Evolutionary conservation across 2,329 filamentous ascomycete species (phyloP), one percentile per base, ranked within the genome.

Genomic region (Colletotrichum chrysophilum): DNA sequence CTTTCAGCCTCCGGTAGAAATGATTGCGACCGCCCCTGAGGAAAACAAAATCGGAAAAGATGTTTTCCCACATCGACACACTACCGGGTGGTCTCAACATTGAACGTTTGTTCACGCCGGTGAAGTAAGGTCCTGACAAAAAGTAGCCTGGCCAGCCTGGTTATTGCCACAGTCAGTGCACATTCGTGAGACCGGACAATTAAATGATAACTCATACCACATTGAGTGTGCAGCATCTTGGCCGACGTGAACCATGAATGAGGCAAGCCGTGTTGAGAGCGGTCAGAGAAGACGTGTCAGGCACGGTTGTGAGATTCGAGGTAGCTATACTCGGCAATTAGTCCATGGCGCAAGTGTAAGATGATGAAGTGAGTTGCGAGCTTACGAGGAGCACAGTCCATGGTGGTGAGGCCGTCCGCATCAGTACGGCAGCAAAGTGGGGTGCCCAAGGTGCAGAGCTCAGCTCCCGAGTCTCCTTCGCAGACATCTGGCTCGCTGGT

Each of bases 331-430:
- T 18, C 0, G 13, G 10, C 4, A 5, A 13, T 21, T 32, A 67
- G 48, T 21, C 14, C n/a, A 7, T 38, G 36, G 36, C 36, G 8
- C 36, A 18, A 38, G 4, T 38, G 36, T 9, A 18, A 0, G 16
- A 38, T 21, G 13, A 21, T 6, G 12, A 24, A 2, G 6, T 7
- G 12, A 14, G 18, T 48, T 21, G 38, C n/a, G 6, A 7, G 16
- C 72, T 10, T 71, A 75, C 72, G 55, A 5, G 68, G 61, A 12
- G 26, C n/a, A 32, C 38, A 71, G 7, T 71, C 24, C 24, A 61
- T 30, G 6, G 48, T 38, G 3, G 24, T 21, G 3, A n/a, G 13
- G 13, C 26, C 30, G 7, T 36, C 9, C 3, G 16, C 26, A 26
- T 66, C 32, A 5, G 14, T n/a, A 7, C n/a, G 18, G 14, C 72